A percentile compares a stretch with the other conserved stretches of the same genome.
These are phyloP conservation scores for Aegilops sharonensis DNA, from an alignment of 176 grass and related monocot species.

Conservation along the genomic window DNA sequence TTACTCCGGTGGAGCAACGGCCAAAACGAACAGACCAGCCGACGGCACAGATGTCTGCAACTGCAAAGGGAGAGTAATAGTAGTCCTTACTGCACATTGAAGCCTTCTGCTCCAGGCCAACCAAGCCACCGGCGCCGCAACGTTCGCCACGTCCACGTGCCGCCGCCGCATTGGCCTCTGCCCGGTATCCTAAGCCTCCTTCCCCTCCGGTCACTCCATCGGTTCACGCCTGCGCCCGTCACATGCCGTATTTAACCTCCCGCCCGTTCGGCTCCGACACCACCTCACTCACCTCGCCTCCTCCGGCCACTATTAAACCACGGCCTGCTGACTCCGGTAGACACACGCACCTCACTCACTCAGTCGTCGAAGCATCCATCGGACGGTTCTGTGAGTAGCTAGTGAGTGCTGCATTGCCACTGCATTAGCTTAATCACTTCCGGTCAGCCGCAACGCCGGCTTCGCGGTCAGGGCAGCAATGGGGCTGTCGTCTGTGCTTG, in stretches of 20 bases:
- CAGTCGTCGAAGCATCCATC: neutral
- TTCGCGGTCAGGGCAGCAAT: neutral
- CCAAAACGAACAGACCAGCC: slow-evolving; percentile 34
- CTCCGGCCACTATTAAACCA: slow-evolving; percentile 30
- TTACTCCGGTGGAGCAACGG: slow-evolving; percentile 8
- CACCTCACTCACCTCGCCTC: neutral
- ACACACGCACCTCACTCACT: neutral
- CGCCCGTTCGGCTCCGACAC: slow-evolving; percentile 19
- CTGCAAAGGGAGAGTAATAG: neutral
- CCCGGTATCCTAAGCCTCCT: slow-evolving; percentile 41
- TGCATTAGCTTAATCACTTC: neutral
- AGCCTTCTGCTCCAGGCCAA: neutral
- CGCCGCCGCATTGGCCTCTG: neutral
- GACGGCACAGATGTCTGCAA: neutral
- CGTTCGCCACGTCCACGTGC: slow-evolving; percentile 40
- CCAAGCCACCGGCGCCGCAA: slow-evolving; percentile 32
- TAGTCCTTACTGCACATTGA: neutral
- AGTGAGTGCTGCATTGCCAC: neutral
- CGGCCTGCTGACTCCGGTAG: neutral
- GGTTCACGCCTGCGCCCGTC: slow-evolving; percentile 21
- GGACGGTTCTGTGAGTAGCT: neutral
- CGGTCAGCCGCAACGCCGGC: neutral
- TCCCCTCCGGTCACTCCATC: slow-evolving; percentile 25
- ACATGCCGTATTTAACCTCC: slow-evolving; percentile 48
- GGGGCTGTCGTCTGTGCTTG: neutral